Evolutionary conservation across 2,329 filamentous ascomycete species (phyloP).

Genomic region (Fusarium armeniacum): DNA sequence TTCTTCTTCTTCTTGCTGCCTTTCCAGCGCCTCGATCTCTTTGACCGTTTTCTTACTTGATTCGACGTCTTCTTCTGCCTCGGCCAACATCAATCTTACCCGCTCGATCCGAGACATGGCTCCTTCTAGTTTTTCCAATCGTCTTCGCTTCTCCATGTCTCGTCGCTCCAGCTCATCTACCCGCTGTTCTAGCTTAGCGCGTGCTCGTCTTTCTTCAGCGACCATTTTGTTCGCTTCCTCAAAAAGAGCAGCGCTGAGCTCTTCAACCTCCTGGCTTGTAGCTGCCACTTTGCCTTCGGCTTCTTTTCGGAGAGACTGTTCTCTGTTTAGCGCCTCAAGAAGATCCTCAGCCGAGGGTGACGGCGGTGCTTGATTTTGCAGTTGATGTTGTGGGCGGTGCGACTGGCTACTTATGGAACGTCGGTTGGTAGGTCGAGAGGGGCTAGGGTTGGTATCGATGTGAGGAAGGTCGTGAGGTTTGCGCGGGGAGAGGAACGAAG

Average conservation of each 20-base stretch:
- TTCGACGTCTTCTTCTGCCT: conserved; percentile 47
- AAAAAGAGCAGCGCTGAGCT: conserved; percentile 81
- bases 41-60: conserved; percentile 39
- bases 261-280: conserved; percentile 80
- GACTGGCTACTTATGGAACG: conserved; percentile 41
- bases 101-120: conserved; percentile 79
- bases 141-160: conserved; percentile 76
- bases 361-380: conserved; percentile 26
- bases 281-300: conserved; percentile 77
- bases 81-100: conserved; percentile 72
- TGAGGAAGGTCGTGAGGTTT: conserved; percentile 58
- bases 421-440: conserved; percentile 28
- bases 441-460: conserved; percentile 39
- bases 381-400: conserved; percentile 23
- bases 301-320: conserved; percentile 74
- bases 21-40: conserved; percentile 39
- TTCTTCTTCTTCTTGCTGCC: conserved; percentile 38
- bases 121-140: conserved; percentile 78
- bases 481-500: conserved; percentile 61
- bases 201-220: conserved; percentile 77
- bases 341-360: conserved; percentile 63
- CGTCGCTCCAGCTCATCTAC: conserved; percentile 77
- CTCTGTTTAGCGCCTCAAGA: conserved; percentile 73
- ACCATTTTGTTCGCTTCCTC: conserved; percentile 92
- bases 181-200: conserved; percentile 78